Conservation (phyloP, 306 rosid genomes). For the Leucaena leucocephala region DNA sequence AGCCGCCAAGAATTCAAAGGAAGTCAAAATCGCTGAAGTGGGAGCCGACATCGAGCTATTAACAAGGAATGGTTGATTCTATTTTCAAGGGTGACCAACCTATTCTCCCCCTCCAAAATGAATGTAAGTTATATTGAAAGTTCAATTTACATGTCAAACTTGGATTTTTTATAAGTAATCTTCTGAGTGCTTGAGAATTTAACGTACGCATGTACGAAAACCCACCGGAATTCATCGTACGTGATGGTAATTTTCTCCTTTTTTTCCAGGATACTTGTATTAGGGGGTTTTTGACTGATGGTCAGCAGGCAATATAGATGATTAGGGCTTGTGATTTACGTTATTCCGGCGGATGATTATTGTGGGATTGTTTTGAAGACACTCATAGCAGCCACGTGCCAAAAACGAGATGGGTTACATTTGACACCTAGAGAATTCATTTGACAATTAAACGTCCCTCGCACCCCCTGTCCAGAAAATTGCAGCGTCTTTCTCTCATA, state of each 20-base stretch:
- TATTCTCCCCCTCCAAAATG: conserved; percentile 9
- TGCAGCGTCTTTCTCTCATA: background rate
- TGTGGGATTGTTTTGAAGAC: conserved; percentile 1
- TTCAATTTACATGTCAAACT: background rate
- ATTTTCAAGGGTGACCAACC: conserved; percentile 13
- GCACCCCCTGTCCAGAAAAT: background rate
- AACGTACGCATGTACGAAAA: background rate
- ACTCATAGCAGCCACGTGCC: background rate
- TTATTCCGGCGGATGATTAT: background rate
- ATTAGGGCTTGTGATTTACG: background rate
- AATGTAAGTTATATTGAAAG: background rate
- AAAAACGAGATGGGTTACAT: background rate
- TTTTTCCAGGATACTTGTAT: conserved; percentile 18
- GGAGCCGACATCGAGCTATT: conserved; percentile 82
- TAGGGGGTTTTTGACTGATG: background rate
- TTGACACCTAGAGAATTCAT: background rate
- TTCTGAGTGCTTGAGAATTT: background rate
- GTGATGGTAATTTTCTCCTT: background rate
- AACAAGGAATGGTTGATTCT: conserved; percentile 53
- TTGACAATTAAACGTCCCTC: background rate
- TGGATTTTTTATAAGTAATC: background rate
- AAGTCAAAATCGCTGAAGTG: conserved; percentile 74
- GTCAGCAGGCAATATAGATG: conserved; percentile 9
- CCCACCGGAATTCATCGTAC: background rate
- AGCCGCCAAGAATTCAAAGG: conserved; percentile 74